Conservation (phyloP, 768 basidiomycete species). For the Lyophyllum atratum region DNA sequence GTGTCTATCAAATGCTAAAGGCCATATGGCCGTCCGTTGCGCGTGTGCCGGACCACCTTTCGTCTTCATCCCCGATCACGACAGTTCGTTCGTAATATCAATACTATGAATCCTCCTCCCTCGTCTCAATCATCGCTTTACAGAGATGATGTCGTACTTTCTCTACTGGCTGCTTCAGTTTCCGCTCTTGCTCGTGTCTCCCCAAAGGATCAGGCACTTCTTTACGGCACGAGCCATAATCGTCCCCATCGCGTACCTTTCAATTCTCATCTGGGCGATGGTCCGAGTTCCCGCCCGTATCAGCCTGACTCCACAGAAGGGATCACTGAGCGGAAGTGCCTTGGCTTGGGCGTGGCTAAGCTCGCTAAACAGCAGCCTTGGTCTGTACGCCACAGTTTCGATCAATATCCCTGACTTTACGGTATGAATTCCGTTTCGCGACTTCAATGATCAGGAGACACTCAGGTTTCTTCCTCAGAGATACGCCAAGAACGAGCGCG, state of each 20-base stretch:
- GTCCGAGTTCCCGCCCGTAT: slow-evolving; percentile 62
- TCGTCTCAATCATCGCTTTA: not conserved
- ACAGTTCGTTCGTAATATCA: slow-evolving; percentile 44
- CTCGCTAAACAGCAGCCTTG: slow-evolving; percentile 75
- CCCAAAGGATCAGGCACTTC: slow-evolving; percentile 74
- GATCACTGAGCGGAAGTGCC: slow-evolving; percentile 51
- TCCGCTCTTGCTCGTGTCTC: slow-evolving; percentile 74
- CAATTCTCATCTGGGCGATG: slow-evolving; percentile 81
- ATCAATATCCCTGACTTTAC: slow-evolving; percentile 91
- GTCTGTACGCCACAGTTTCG: slow-evolving; percentile 69
- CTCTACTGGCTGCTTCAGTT: slow-evolving; percentile 79
- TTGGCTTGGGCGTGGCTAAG: slow-evolving; percentile 81
- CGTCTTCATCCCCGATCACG: slow-evolving; percentile 60
- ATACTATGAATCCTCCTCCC: not conserved
- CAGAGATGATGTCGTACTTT: slow-evolving; percentile 76
- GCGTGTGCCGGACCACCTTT: slow-evolving; percentile 63
- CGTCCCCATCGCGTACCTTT: slow-evolving; percentile 65
- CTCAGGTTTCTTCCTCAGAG: slow-evolving; percentile 50
- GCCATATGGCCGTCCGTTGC: slow-evolving; percentile 81
- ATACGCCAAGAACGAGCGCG: slow-evolving; percentile 69
- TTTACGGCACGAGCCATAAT: slow-evolving; percentile 71
- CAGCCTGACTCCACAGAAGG: slow-evolving; percentile 57
- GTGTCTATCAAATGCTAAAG: slow-evolving; percentile 79
- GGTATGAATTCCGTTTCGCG: slow-evolving; percentile 16
- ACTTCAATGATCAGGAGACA: not conserved